phyloP scores from a whole-genome alignment of 2,329 filamentous ascomycete species.

The Corinectria fuckeliana region DNA sequence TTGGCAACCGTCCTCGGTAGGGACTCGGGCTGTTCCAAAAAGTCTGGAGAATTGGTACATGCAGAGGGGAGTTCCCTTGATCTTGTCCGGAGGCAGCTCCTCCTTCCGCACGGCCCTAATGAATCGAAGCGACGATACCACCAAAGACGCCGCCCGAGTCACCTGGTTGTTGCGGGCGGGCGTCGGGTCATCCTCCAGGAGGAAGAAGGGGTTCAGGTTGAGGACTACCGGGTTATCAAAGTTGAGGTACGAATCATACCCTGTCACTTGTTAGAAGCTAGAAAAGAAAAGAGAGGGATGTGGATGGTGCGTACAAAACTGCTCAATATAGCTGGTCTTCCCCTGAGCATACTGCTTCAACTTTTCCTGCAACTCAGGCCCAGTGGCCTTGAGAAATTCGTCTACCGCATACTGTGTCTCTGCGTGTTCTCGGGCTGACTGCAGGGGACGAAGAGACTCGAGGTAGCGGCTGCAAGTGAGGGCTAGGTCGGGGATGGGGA shows the following conservation, averaged over 20 bases:
- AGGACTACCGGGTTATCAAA: constrained; percentile 97
- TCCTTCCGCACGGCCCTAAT: constrained; percentile 92
- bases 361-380: constrained; percentile 84
- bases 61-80: constrained; percentile 84
- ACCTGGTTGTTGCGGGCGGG: constrained; percentile 96
- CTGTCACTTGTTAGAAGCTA: constrained; percentile 52
- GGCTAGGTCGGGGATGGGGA: constrained; percentile 91
- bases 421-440: constrained; percentile 79
- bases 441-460: constrained; percentile 78
- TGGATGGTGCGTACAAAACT: constrained; percentile 74
- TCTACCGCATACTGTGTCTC: constrained; percentile 82
- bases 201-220: constrained; percentile 97
- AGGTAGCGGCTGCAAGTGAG: constrained; percentile 81
- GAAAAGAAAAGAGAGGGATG: neutral
- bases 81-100: constrained; percentile 86
- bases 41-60: constrained; percentile 98
- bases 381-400: constrained; percentile 83
- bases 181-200: constrained; percentile 96
- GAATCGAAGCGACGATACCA: constrained; percentile 88
- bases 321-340: constrained; percentile 96
- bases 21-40: constrained; percentile 93
- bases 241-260: constrained; percentile 99
- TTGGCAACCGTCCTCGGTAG: constrained; percentile 92
- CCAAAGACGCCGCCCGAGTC: constrained; percentile 89
- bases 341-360: constrained; percentile 88